Percentiles rank a stretch among this genome's conserved stretches.
These are phyloP conservation scores for Penicillium sp. DNA, from an alignment of 2,329 filamentous ascomycete species.

Conservation along the genomic window DNA sequence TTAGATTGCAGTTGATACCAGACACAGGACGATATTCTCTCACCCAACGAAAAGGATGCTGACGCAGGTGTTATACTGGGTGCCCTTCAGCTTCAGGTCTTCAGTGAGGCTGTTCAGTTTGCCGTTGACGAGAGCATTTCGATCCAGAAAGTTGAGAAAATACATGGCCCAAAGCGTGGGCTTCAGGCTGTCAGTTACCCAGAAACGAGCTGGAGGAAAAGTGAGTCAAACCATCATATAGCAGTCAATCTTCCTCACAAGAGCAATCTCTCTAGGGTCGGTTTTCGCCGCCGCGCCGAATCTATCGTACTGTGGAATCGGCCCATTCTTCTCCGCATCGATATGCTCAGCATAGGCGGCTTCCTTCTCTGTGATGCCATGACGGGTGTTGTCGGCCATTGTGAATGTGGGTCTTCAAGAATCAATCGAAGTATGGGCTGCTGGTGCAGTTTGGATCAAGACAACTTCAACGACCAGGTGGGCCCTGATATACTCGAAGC, in stretches of 20 bases:
- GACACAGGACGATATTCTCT: not conserved
- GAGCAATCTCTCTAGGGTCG: conserved; percentile 18
- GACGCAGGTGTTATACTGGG: conserved; percentile 52
- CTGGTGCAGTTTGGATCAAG: not conserved
- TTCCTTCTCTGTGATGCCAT: conserved; percentile 4
- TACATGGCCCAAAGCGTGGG: conserved; percentile 25
- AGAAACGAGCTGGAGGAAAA: not conserved
- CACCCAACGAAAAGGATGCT: conserved; percentile 50
- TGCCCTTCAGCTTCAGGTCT: conserved; percentile 50
- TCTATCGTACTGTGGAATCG: conserved; percentile 10
- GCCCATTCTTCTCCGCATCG: conserved; percentile 6
- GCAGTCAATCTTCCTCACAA: conserved; percentile 22
- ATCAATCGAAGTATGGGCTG: not conserved
- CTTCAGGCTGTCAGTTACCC: conserved; percentile 1
- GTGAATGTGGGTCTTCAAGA: not conserved
- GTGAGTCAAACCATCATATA: conserved; percentile 18
- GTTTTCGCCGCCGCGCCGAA: conserved; percentile 15
- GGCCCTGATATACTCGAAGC: conserved; percentile 5
- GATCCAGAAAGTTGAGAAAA: conserved; percentile 29
- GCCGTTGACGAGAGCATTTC: conserved; percentile 29
- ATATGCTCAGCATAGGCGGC: conserved; percentile 2
- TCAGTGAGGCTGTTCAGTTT: conserved; percentile 18
- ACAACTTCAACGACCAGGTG: not conserved
- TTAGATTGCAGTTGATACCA: conserved; percentile 15
- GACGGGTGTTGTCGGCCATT: conserved; percentile 2